Percentiles rank a stretch among this genome's conserved stretches.
phyloP scores from a whole-genome alignment of 2,329 filamentous ascomycete species.

The Chaetothyriales sp. region DNA sequence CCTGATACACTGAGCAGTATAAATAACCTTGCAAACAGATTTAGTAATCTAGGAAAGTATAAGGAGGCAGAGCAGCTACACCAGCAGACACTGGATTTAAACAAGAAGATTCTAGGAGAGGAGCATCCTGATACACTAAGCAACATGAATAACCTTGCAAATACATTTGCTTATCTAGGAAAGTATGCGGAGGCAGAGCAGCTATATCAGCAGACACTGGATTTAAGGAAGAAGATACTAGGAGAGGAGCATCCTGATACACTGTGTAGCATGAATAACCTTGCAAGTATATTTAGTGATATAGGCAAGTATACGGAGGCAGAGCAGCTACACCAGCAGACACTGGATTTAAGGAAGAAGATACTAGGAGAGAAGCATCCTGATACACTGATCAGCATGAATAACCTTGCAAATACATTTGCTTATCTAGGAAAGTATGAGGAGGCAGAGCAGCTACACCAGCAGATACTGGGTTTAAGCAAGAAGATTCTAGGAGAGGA shows the following conservation, averaged over 20 bases:
- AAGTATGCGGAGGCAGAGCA: neutral
- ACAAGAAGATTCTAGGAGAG: neutral
- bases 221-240: neutral
- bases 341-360: neutral
- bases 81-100: neutral
- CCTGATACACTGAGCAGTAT: neutral
- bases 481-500: neutral
- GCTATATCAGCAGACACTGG: neutral
- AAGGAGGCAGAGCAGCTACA: conserved; percentile 1
- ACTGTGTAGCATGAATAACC: neutral
- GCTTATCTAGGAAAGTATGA: neutral
- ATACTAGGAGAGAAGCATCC: conserved; percentile 1
- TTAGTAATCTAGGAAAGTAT: neutral
- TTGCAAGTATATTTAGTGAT: neutral
- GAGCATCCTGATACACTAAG: neutral
- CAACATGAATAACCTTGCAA: neutral
- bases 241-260: neutral
- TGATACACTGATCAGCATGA: conserved; percentile 1
- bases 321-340: neutral
- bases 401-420: conserved; percentile 1
- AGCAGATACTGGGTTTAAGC: conserved; percentile 20
- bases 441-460: conserved; percentile 26
- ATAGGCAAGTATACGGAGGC: neutral
- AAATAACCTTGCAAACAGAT: neutral
- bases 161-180: neutral